Evolutionary conservation across 176 grass and related monocot genomes (phyloP).

Genomic region (Eragrostis curvula): DNA sequence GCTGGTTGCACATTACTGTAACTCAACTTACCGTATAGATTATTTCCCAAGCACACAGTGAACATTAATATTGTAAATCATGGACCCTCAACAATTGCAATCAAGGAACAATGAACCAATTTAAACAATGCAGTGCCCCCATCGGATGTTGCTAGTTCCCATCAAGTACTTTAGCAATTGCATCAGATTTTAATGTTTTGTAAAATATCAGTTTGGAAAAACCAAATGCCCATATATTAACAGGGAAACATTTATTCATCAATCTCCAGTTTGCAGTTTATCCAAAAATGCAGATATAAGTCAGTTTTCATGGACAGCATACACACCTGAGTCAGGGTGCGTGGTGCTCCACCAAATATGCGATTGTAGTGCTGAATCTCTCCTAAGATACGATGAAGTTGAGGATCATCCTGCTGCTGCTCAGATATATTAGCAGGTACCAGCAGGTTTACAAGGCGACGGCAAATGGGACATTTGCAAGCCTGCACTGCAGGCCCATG

Average conservation of each 20-base stretch:
- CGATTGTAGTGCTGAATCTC: conserved; percentile 73
- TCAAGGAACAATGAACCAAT: neutral
- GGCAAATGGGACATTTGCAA: conserved; percentile 94
- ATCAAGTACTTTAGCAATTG: neutral
- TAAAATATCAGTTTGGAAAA: neutral
- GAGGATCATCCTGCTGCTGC: conserved; percentile 43
- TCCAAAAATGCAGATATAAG: neutral
- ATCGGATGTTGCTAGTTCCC: neutral
- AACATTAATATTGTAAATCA: no score
- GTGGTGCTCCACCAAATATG: conserved; percentile 74
- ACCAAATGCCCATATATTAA: neutral
- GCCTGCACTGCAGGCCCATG: conserved; percentile 77
- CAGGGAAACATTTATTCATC: neutral
- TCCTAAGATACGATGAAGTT: conserved; percentile 58
- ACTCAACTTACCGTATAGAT: neutral
- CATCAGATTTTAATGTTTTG: neutral
- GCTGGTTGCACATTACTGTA: neutral
- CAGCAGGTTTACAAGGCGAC: conserved; percentile 76
- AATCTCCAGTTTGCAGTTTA: neutral
- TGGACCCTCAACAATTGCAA: neutral
- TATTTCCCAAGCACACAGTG: neutral
- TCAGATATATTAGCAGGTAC: conserved; percentile 64
- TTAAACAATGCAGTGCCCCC: neutral
- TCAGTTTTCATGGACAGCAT: neutral
- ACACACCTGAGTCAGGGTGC: conserved; percentile 77